A percentile compares a stretch with the other conserved stretches of the same genome.
phyloP scores from a whole-genome alignment of 352 stramenopile genomes.

The Pythium dissimile region DNA sequence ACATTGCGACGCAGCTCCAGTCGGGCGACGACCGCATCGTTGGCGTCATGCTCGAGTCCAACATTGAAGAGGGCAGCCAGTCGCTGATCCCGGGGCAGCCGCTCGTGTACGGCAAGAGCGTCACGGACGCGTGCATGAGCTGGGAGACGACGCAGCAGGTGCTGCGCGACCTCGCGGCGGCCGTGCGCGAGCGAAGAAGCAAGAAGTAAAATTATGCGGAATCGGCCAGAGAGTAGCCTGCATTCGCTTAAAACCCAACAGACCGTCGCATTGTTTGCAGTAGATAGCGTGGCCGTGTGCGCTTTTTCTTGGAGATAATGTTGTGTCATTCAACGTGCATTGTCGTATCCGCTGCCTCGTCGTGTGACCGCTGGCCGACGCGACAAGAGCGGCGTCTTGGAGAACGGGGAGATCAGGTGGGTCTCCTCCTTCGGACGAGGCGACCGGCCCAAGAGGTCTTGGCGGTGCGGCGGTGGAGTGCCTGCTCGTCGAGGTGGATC shows the following conservation, averaged over 20 bases:
- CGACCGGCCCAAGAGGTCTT: conserved; percentile 30
- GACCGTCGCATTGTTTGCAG: too few relatives aligned
- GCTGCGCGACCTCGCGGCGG: conserved; percentile 66
- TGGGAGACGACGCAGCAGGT: conserved; percentile 78
- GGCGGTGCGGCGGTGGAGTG: conserved; percentile 15
- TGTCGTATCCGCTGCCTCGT: conserved; percentile 51
- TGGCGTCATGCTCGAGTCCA: conserved; percentile 89
- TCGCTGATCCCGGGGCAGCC: conserved; percentile 66
- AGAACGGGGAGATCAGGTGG: conserved; percentile 61
- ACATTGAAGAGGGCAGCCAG: conserved; percentile 82
- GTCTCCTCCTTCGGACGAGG: conserved; percentile 33
- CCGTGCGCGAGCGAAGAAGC: conserved; percentile 68
- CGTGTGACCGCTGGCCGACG: conserved; percentile 28
- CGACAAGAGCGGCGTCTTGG: conserved; percentile 58
- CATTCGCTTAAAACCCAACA: too few relatives aligned
- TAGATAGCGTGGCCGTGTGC: too few relatives aligned
- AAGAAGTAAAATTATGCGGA: conserved; percentile 30
- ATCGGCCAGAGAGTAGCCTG: neutral
- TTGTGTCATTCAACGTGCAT: conserved; percentile 51
- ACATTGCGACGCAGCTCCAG: conserved; percentile 72
- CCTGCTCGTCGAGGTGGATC: conserved; percentile 6
- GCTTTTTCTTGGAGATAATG: too few relatives aligned
- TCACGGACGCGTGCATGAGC: conserved; percentile 88
- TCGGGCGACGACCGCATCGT: conserved; percentile 74
- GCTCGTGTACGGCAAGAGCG: conserved; percentile 87